A percentile compares a stretch with the other conserved stretches of the same genome.
Conservation (phyloP, 1,284 basidiomycete genomes). For the Cutaneotrichosporon cyanovorans region DNA sequence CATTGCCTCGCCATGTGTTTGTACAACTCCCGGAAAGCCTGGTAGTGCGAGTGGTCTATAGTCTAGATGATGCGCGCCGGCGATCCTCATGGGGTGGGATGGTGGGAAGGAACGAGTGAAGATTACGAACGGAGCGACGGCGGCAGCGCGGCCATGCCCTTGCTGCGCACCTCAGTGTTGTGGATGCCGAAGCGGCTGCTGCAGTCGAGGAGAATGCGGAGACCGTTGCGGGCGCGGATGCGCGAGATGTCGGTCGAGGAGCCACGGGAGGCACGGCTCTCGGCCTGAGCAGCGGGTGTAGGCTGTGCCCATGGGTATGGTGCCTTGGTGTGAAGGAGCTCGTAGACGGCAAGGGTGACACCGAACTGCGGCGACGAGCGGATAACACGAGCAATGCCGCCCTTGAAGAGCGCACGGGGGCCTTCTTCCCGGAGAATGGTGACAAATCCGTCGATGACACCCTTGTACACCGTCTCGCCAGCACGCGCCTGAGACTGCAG, state of each 20-base stretch:
- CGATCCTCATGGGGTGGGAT: too few relatives aligned
- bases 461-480: constrained; percentile 89
- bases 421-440: constrained; percentile 66
- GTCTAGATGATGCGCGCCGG: too few relatives aligned
- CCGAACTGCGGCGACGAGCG: constrained; percentile 59
- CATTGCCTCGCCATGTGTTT: too few relatives aligned
- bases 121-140: constrained; percentile 17
- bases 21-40: too few relatives aligned
- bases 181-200: constrained; percentile 43
- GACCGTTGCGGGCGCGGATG: constrained; percentile 84
- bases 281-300: constrained; percentile 50
- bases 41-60: too few relatives aligned
- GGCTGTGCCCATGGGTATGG: constrained; percentile 68
- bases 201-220: constrained; percentile 52
- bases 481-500: constrained; percentile 91
- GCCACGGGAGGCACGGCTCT: constrained; percentile 57
- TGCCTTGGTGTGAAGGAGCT: constrained; percentile 64
- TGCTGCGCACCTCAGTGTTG: constrained; percentile 21
- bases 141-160: constrained; percentile 26
- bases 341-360: constrained; percentile 85
- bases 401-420: constrained; percentile 77
- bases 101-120: too few relatives aligned
- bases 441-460: constrained; percentile 76
- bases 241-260: constrained; percentile 76
- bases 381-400: constrained; percentile 65